Conservation (phyloP, 805 yeast genomes). For the Spathaspora passalidarum region DNA sequence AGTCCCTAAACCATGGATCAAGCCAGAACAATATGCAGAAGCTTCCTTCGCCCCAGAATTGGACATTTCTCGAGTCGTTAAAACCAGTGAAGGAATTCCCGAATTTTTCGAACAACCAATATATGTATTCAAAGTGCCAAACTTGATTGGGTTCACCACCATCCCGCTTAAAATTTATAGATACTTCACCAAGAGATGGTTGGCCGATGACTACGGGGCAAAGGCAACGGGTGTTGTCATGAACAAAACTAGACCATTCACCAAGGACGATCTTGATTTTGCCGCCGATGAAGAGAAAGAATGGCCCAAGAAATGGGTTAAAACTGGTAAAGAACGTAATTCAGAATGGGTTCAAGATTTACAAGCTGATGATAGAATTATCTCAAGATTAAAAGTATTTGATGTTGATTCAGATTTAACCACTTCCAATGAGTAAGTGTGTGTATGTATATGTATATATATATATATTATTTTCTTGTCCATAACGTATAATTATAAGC, state of each 20-base stretch:
- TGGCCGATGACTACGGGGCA: constrained; percentile 63
- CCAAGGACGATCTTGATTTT: constrained; percentile 37
- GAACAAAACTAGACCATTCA: constrained; percentile 55
- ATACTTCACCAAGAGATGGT: constrained; percentile 69
- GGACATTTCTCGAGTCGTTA: constrained; percentile 30
- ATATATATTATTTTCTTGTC: constrained; percentile 25
- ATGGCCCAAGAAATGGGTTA: constrained; percentile 87
- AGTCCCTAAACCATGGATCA: constrained; percentile 64
- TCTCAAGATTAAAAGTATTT: constrained; percentile 48
- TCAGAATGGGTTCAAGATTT: constrained; percentile 90
- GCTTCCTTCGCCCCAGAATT: constrained; percentile 62
- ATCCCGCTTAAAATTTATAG: constrained; percentile 76
- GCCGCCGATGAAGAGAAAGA: constrained; percentile 68
- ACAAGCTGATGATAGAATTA: constrained; percentile 64
- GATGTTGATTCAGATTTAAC: constrained; percentile 13
- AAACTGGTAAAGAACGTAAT: constrained; percentile 63
- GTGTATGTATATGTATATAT: not conserved
- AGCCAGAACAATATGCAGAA: constrained; percentile 52
- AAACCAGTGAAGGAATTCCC: constrained; percentile 44
- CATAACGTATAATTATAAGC: constrained; percentile 62
- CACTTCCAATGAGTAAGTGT: not conserved
- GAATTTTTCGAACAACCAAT: constrained; percentile 75
- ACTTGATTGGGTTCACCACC: constrained; percentile 71
- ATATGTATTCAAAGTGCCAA: constrained; percentile 71
- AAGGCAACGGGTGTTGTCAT: constrained; percentile 51